Evolutionary conservation across 108 stramenopile species (phyloP).

Genomic region (Nitzschia sp.): DNA sequence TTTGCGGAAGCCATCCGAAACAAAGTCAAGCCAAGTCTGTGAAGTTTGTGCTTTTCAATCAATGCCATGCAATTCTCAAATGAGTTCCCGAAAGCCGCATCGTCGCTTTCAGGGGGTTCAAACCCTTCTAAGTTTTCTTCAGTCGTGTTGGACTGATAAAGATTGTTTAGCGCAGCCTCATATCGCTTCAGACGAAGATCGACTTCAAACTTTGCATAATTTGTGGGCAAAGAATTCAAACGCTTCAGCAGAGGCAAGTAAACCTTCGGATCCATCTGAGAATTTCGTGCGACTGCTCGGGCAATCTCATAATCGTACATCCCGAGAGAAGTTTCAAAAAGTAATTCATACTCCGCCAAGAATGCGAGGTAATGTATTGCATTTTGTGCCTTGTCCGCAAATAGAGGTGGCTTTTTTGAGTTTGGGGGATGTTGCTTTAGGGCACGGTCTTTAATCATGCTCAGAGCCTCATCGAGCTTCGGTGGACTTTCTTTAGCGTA

Average conservation of each 20-base stretch:
- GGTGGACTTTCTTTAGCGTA: slow-evolving; percentile 89
- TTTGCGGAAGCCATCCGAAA: slow-evolving; percentile 45
- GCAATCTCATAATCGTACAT: slow-evolving; percentile 92
- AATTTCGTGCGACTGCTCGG: slow-evolving; percentile 84
- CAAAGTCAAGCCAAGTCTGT: slow-evolving; percentile 52
- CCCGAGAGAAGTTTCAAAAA: slow-evolving; percentile 89
- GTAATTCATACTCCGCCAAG: slow-evolving; percentile 78
- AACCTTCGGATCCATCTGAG: slow-evolving; percentile 94
- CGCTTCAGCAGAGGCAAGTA: slow-evolving; percentile 87
- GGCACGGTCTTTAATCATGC: slow-evolving; percentile 64
- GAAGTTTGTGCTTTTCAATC: slow-evolving; percentile 67
- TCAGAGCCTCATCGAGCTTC: slow-evolving; percentile 72
- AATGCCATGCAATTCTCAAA: slow-evolving; percentile 65
- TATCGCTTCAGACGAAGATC: slow-evolving; percentile 82
- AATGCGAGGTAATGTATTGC: slow-evolving; percentile 91
- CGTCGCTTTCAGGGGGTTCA: slow-evolving; percentile 12
- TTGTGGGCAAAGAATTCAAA: slow-evolving; percentile 55
- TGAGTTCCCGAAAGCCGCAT: slow-evolving; percentile 23
- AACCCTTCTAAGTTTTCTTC: slow-evolving; percentile 27
- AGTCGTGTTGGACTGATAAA: slow-evolving; percentile 37
- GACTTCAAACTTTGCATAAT: slow-evolving; percentile 68
- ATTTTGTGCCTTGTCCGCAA: slow-evolving; percentile 71
- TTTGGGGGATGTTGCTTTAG: slow-evolving; percentile 21
- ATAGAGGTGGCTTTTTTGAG: slow-evolving; percentile 53
- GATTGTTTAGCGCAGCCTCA: slow-evolving; percentile 67